These are phyloP conservation scores for Leishmania amazonensis DNA, from an alignment of 208 protist genomes.

Conservation along the genomic window DNA sequence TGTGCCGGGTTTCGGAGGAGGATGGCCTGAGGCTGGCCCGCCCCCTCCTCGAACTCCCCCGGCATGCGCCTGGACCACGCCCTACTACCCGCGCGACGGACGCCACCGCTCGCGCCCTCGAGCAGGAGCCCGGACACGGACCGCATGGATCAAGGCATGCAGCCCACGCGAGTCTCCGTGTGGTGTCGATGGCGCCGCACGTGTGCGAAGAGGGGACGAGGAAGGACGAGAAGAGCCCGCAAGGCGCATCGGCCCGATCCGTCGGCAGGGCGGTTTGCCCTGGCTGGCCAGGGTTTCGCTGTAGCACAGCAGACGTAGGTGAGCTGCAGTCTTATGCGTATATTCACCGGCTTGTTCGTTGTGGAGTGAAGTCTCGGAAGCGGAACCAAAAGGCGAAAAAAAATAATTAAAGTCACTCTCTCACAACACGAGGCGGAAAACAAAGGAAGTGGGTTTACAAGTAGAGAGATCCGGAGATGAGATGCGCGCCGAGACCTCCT, in stretches of 20 bases:
- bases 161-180: background rate
- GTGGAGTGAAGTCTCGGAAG: no score
- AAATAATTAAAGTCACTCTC: no score
- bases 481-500: background rate
- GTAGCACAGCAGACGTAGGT: background rate
- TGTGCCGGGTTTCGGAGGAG: background rate
- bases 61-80: background rate
- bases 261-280: background rate
- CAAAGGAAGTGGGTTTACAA: no score
- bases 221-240: background rate
- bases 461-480: background rate
- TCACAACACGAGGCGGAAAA: no score
- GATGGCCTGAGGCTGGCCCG: background rate
- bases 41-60: background rate
- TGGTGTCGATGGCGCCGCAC: background rate
- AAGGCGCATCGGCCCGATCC: background rate
- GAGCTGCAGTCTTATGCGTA: no score
- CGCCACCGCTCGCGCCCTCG: background rate
- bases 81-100: background rate
- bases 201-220: background rate
- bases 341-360: no score
- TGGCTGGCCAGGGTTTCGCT: background rate
- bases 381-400: no score
- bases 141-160: background rate
- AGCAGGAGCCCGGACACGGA: background rate